These are phyloP conservation scores for Kalanchoe fedtschenkoi DNA, from an alignment of 164 flowering plant species.

Conservation along the genomic window DNA sequence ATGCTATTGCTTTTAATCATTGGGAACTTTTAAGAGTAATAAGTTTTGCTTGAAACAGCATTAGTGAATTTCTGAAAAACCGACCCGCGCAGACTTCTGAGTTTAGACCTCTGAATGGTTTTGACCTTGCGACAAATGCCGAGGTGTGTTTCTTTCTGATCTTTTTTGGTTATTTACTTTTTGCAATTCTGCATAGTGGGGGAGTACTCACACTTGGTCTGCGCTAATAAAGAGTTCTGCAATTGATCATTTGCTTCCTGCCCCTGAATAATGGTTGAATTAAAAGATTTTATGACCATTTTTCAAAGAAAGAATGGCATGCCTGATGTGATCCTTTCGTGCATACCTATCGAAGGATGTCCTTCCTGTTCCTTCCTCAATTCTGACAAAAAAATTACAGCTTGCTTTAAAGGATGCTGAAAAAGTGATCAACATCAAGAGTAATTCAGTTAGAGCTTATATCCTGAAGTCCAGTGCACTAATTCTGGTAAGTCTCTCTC, in stretches of 20 bases:
- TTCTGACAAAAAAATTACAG: not conserved
- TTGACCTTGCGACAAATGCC: not conserved
- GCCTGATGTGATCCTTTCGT: not conserved
- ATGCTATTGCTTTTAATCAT: not conserved
- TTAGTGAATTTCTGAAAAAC: not conserved
- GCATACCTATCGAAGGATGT: not conserved
- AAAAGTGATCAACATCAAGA: conserved; percentile 3
- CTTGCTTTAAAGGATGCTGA: conserved; percentile 9
- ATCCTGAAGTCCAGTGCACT: conserved; percentile 4
- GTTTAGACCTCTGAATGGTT: not conserved
- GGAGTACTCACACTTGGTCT: not conserved
- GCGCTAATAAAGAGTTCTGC: not conserved
- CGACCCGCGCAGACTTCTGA: conserved; percentile 3
- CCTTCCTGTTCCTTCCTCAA: not conserved
- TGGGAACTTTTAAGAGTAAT: not conserved
- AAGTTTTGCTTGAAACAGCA: not conserved
- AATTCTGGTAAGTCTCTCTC: not conserved
- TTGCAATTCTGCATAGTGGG: not conserved
- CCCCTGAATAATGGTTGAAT: not conserved
- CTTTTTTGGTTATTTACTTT: not conserved
- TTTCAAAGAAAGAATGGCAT: not conserved
- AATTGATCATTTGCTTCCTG: not conserved
- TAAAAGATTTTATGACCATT: not conserved
- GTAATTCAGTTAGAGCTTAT: not conserved
- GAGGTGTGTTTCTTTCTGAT: conserved; percentile 3